A percentile compares a stretch with the other conserved stretches of the same genome.
phyloP scores from a whole-genome alignment of 2,329 filamentous ascomycete genomes.

The Penicillium sp. region DNA sequence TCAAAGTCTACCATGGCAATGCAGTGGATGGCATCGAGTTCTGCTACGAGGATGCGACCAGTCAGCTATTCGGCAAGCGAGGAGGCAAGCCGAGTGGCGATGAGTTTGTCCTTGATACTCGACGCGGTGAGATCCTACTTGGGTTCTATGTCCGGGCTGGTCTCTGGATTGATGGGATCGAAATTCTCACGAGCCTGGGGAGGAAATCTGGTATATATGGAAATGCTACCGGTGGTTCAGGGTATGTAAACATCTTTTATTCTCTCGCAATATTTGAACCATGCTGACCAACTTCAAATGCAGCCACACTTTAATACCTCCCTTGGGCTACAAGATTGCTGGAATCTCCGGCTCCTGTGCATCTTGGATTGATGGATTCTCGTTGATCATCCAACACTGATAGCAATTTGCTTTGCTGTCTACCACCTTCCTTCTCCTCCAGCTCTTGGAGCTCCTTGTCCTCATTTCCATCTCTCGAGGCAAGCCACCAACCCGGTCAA shows the following conservation, averaged over 20 bases:
- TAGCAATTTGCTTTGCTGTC: neutral
- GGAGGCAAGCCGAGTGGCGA: conserved; percentile 69
- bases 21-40: conserved; percentile 88
- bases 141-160: conserved; percentile 82
- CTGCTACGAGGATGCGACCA: conserved; percentile 80
- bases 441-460: neutral
- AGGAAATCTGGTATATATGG: conserved; percentile 82
- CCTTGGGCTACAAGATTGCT: conserved; percentile 81
- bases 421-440: neutral
- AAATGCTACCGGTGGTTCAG: conserved; percentile 72
- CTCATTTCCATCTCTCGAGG: neutral
- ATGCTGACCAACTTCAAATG: conserved; percentile 10
- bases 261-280: neutral
- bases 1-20: conserved; percentile 73
- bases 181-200: conserved; percentile 86
- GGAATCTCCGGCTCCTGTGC: conserved; percentile 81
- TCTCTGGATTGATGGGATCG: conserved; percentile 79
- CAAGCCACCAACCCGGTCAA: neutral
- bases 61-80: conserved; percentile 80
- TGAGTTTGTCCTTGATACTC: conserved; percentile 75
- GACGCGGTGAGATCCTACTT: conserved; percentile 79
- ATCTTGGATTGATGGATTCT: conserved; percentile 80
- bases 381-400: conserved; percentile 72
- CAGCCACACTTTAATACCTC: conserved; percentile 85
- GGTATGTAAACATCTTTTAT: conserved; percentile 57